Percentiles rank a stretch among this genome's conserved stretches.
Conservation (phyloP, 108 stramenopile species). For the Discostella pseudostelligera region DNA sequence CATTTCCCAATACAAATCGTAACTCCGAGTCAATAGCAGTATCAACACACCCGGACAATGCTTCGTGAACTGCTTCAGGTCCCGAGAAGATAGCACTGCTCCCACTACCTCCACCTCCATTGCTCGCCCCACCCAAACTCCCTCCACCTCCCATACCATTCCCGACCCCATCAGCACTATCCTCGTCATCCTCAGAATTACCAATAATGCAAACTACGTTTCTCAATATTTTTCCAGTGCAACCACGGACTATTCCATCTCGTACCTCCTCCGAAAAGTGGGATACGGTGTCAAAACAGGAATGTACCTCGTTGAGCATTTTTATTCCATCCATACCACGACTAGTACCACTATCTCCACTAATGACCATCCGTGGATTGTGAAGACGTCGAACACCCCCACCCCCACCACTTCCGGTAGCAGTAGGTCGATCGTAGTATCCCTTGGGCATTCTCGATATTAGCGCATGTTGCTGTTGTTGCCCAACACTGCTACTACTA, state of each 20-base stretch:
- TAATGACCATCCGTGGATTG: constrained; percentile 4
- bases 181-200: no score
- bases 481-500: no score
- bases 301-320: constrained; percentile 71
- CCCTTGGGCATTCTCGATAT: constrained; percentile 65
- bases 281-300: constrained; percentile 65
- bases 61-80: constrained; percentile 93
- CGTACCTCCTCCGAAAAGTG: constrained; percentile 78
- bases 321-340: constrained; percentile 40
- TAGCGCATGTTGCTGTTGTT: no score
- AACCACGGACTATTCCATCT: constrained; percentile 61
- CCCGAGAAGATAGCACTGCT: constrained; percentile 33
- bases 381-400: constrained; percentile 1
- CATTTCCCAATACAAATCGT: constrained; percentile 94
- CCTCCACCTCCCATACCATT: no score
- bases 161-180: no score
- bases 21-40: constrained; percentile 58
- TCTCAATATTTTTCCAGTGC: constrained; percentile 86
- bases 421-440: constrained; percentile 30
- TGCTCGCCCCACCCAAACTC: no score
- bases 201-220: constrained; percentile 76
- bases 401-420: not conserved
- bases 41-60: constrained; percentile 66
- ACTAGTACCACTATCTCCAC: no score
- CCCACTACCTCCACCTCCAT: no score